These are phyloP conservation scores for Aspergillus sergii DNA, from an alignment of 2,329 filamentous ascomycete genomes.

Conservation along the genomic window DNA sequence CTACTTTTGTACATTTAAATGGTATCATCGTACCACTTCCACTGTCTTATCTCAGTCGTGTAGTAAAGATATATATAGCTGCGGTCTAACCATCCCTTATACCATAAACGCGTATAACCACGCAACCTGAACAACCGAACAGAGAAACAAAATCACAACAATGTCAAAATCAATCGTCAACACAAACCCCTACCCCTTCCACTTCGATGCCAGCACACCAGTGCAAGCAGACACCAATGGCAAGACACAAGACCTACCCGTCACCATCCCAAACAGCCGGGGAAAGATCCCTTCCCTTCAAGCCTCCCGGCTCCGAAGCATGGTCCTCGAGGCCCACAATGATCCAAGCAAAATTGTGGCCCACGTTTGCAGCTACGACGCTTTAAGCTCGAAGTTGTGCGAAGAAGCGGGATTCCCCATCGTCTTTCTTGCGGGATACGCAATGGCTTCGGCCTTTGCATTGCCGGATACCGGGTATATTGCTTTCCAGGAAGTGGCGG, in stretches of 20 bases:
- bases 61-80: too few species aligned
- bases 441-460: conserved; percentile 44
- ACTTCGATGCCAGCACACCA: conserved; percentile 6
- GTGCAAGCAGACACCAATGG: neutral
- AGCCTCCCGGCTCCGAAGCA: conserved; percentile 35
- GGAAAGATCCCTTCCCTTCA: conserved; percentile 44
- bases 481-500: conserved; percentile 46
- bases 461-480: conserved; percentile 55
- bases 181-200: conserved; percentile 15
- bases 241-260: neutral
- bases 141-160: too few species aligned
- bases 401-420: conserved; percentile 52
- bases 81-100: too few species aligned
- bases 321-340: conserved; percentile 38
- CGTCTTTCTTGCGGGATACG: conserved; percentile 49
- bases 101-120: too few species aligned
- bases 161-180: too few species aligned
- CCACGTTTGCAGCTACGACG: conserved; percentile 49
- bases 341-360: conserved; percentile 50
- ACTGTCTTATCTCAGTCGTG: too few species aligned
- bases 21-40: too few species aligned
- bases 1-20: too few species aligned
- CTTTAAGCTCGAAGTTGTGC: conserved; percentile 47
- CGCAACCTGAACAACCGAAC: too few species aligned
- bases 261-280: conserved; percentile 33